These are phyloP conservation scores for Candolleomyces eurysporus DNA, from an alignment of 768 basidiomycete genomes.

Conservation along the genomic window DNA sequence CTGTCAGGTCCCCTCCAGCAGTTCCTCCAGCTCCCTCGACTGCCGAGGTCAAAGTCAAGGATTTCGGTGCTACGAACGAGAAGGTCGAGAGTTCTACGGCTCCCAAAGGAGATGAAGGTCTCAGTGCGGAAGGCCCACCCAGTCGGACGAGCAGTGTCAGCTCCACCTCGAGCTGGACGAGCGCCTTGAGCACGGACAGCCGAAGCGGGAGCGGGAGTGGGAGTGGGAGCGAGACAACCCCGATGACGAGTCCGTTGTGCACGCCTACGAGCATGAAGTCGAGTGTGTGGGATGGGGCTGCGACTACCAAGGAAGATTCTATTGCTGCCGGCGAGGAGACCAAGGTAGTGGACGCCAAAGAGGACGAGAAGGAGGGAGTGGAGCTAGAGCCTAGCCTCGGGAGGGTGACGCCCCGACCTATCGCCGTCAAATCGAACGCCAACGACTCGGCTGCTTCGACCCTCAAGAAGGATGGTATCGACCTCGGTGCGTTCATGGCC, in stretches of 20 bases:
- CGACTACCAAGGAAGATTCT: not conserved
- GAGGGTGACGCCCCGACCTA: not conserved
- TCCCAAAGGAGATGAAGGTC: not conserved
- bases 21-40: not conserved
- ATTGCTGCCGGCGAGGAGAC: not conserved
- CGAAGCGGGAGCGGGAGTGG: not conserved
- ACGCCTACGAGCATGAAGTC: slow-evolving; percentile 6
- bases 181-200: not conserved
- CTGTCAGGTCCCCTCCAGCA: too few relatives aligned
- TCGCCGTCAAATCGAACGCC: not conserved
- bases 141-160: slow-evolving; percentile 2
- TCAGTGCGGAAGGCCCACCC: not conserved
- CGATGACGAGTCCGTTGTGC: slow-evolving; percentile 10
- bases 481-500: too few relatives aligned
- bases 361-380: not conserved
- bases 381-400: not conserved
- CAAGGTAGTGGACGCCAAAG: not conserved
- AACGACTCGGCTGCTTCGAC: too few relatives aligned
- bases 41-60: not conserved
- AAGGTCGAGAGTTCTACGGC: too few relatives aligned
- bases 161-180: not conserved
- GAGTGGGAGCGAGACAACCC: slow-evolving; percentile 6
- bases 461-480: too few relatives aligned
- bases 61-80: too few relatives aligned
- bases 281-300: not conserved